Evolutionary conservation across 495 filamentous ascomycete genomes (phyloP).

Genomic region (Aspergillus sclerotioniger): DNA sequence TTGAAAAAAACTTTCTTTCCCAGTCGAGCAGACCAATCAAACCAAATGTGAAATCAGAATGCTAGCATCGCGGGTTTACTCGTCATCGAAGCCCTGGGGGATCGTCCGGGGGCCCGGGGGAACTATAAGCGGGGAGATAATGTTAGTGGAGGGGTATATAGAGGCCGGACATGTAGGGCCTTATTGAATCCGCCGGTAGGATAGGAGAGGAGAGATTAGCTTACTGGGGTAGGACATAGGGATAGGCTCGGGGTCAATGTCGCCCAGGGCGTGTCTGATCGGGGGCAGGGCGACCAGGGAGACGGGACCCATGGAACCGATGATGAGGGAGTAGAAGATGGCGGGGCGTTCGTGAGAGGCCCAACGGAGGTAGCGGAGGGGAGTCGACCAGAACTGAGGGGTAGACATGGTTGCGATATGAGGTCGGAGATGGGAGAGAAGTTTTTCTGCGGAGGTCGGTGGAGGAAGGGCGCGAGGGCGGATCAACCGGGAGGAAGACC

Average conservation of each 20-base stretch:
- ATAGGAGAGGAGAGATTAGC: constrained; percentile 20
- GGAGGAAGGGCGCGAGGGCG: background rate
- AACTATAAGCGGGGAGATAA: constrained; percentile 49
- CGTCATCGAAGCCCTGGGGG: constrained; percentile 76
- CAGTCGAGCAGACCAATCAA: too few species aligned
- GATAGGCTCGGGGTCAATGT: constrained; percentile 64
- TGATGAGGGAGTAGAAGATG: constrained; percentile 75
- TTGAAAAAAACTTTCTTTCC: too few species aligned
- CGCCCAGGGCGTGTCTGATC: constrained; percentile 64
- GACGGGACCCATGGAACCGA: constrained; percentile 71
- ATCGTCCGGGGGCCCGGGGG: constrained; percentile 70
- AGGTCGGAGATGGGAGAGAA: constrained; percentile 17
- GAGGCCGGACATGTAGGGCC: background rate
- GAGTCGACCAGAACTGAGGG: constrained; percentile 79
- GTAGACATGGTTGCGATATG: constrained; percentile 52
- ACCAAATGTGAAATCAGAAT: background rate
- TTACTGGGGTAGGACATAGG: constrained; percentile 91
- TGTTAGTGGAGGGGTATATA: background rate
- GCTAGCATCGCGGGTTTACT: constrained; percentile 24
- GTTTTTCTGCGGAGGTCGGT: constrained; percentile 15
- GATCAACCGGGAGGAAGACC: constrained; percentile 1
- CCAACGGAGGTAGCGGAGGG: constrained; percentile 83
- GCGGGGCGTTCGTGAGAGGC: constrained; percentile 82
- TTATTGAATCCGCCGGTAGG: background rate
- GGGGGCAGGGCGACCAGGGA: constrained; percentile 66